Evolutionary conservation across 2,329 filamentous ascomycete species (phyloP).

Genomic region (Blastomyces parvus): DNA sequence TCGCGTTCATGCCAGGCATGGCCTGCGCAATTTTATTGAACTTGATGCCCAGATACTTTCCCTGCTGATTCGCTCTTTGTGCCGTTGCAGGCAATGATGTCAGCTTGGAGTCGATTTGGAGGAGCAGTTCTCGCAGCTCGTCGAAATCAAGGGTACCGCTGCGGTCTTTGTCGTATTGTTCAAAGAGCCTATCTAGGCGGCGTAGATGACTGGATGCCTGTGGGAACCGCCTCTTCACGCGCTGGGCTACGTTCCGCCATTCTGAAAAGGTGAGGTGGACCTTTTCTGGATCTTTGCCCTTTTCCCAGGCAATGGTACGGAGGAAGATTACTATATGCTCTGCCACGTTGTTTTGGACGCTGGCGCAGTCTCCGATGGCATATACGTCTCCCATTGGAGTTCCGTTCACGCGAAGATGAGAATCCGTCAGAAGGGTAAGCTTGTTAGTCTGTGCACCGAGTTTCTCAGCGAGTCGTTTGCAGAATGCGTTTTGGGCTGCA

Average conservation of each 20-base stretch:
- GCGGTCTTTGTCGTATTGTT: constrained; percentile 85
- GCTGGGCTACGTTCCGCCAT: constrained; percentile 75
- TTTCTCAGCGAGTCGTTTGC: constrained; percentile 64
- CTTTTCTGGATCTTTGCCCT: constrained; percentile 80
- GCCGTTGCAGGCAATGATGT: constrained; percentile 92
- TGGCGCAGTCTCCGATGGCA: constrained; percentile 89
- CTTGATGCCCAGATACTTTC: constrained; percentile 82
- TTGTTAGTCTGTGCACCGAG: constrained; percentile 73
- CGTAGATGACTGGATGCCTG: constrained; percentile 80
- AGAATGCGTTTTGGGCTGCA: constrained; percentile 65
- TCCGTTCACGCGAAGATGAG: constrained; percentile 80
- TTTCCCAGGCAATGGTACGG: constrained; percentile 81
- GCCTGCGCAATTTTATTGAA: constrained; percentile 82
- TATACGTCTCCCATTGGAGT: constrained; percentile 91
- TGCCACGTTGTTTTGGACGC: constrained; percentile 93
- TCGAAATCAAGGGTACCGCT: constrained; percentile 89
- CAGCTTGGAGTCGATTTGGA: constrained; percentile 88
- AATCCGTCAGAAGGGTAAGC: constrained; percentile 88
- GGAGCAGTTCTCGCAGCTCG: constrained; percentile 78
- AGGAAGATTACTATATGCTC: constrained; percentile 87
- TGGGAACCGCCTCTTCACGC: constrained; percentile 81
- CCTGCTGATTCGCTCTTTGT: constrained; percentile 93
- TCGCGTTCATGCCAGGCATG: constrained; percentile 63
- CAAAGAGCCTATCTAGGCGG: constrained; percentile 82
- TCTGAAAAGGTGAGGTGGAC: constrained; percentile 77